These are phyloP conservation scores for Inonotus obliquus DNA, from an alignment of 1,284 basidiomycete genomes.

Conservation along the genomic window DNA sequence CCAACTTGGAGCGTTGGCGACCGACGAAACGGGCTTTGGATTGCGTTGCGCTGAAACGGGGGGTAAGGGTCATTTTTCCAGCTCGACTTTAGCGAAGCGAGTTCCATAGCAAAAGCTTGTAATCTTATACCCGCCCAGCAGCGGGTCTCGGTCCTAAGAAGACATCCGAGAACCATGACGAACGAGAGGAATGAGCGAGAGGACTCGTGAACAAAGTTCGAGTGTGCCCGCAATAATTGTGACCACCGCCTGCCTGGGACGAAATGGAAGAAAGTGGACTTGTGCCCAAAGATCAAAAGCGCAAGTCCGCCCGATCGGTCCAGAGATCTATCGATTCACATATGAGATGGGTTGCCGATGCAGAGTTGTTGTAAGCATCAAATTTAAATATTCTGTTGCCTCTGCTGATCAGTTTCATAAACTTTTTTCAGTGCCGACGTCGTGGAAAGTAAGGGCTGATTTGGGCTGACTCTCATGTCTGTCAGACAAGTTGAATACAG, in stretches of 20 bases:
- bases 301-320: constrained; percentile 3
- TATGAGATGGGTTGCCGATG: neutral
- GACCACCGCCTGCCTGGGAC: constrained; percentile 12
- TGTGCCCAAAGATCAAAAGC: constrained; percentile 4
- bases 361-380: neutral
- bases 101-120: constrained; percentile 17
- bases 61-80: constrained; percentile 18
- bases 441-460: constrained; percentile 2
- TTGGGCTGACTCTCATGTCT: neutral
- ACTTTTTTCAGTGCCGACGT: constrained; percentile 1
- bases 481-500: constrained; percentile 3
- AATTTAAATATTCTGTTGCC: constrained; percentile 3
- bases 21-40: constrained; percentile 15
- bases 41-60: constrained; percentile 20
- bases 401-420: constrained; percentile 9
- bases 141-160: constrained; percentile 4
- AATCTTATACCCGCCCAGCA: constrained; percentile 17
- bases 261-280: constrained; percentile 15
- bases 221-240: constrained; percentile 8
- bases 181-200: constrained; percentile 4
- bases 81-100: constrained; percentile 16
- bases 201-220: constrained; percentile 11
- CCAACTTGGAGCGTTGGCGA: constrained; percentile 11
- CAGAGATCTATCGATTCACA: constrained; percentile 2
- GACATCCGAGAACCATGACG: constrained; percentile 9